Percentiles rank a stretch among this genome's conserved stretches.
phyloP scores from a whole-genome alignment of 805 yeast species.

The Yarrowia sp. region DNA sequence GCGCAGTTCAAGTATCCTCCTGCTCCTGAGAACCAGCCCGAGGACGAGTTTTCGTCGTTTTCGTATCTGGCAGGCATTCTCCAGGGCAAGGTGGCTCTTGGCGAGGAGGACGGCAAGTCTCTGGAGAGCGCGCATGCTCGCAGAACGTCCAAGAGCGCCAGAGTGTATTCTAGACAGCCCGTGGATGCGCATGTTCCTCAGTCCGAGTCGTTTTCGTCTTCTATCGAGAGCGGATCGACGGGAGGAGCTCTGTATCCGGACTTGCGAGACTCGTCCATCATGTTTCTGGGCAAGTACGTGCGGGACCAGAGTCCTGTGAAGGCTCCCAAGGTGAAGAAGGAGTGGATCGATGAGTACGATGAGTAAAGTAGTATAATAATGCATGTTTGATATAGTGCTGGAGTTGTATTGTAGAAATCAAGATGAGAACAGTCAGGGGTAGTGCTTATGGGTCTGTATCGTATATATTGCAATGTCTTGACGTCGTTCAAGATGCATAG shows the following conservation, averaged over 20 bases:
- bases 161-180: conserved; percentile 16
- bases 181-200: background rate
- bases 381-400: too few species aligned
- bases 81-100: conserved; percentile 21
- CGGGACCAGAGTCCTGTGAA: conserved; percentile 15
- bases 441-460: too few species aligned
- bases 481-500: too few species aligned
- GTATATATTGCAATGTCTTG: too few species aligned
- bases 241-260: conserved; percentile 36
- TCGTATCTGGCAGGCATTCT: conserved; percentile 12
- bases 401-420: too few species aligned
- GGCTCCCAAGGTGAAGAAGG: background rate
- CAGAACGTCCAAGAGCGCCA: background rate
- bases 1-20: conserved; percentile 27
- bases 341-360: conserved; percentile 9
- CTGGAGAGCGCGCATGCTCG: background rate
- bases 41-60: conserved; percentile 7
- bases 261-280: conserved; percentile 39
- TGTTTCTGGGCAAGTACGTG: conserved; percentile 37
- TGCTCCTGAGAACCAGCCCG: background rate
- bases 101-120: conserved; percentile 18
- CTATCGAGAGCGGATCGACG: conserved; percentile 13
- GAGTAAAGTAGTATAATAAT: too few species aligned
- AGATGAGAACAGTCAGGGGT: too few species aligned
- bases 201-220: background rate